phyloP scores from a whole-genome alignment of 108 stramenopile species.

The Pseudonitzschia delicatissima region DNA sequence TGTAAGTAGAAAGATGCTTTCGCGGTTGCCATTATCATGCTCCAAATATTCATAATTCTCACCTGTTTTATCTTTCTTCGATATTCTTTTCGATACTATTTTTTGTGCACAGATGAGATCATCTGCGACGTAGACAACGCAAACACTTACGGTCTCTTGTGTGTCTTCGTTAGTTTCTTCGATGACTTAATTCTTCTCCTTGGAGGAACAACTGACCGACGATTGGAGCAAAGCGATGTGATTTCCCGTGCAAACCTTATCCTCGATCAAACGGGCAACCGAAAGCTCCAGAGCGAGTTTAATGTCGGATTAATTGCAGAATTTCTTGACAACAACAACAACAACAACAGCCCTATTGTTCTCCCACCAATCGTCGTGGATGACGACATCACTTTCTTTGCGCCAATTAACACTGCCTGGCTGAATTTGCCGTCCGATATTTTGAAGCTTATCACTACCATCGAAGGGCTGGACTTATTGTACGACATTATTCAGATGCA shows the following conservation, averaged over 20 bases:
- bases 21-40: neutral
- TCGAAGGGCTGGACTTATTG: neutral
- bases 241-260: too few species aligned
- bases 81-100: neutral
- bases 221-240: too few species aligned
- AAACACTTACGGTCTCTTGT: neutral
- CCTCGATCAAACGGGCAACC: too few species aligned
- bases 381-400: too few species aligned
- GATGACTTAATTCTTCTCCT: neutral
- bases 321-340: too few species aligned
- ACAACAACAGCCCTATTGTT: too few species aligned
- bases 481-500: neutral
- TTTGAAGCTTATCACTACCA: too few species aligned
- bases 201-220: neutral
- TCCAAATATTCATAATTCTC: neutral
- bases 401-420: too few species aligned
- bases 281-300: too few species aligned
- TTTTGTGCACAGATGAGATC: neutral
- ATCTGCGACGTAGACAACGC: neutral
- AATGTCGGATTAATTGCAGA: too few species aligned
- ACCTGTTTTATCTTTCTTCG: neutral
- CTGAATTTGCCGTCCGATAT: too few species aligned
- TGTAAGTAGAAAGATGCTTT: neutral
- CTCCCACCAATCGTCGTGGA: too few species aligned
- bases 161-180: neutral